Base-by-base conservation (phyloP, 2,329 filamentous ascomycete species). In the Verticillium albo-atrum region DNA sequence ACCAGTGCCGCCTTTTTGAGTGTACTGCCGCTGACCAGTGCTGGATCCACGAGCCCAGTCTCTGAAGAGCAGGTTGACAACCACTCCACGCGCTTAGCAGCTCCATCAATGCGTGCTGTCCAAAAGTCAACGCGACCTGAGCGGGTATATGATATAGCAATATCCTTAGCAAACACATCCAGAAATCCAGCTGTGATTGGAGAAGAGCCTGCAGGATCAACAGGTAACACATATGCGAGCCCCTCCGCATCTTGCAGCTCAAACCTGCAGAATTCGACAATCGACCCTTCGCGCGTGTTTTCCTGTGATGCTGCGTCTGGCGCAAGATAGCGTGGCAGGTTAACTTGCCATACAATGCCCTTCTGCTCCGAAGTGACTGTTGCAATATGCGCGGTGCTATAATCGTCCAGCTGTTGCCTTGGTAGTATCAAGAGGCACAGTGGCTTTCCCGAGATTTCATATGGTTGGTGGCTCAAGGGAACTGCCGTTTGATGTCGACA, bases 1-100 rank as follows among this genome's bases (percentile, higher is more conserved):
- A 96, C 91, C 23, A 97, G 75, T 4, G 92, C 92, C 26, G 91
- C 90, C 72, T 96, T 97, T 63, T 93, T 89, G 68, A 93, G 89
- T 9, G 89, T 93, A 65, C 90, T 96, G 15, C 90, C 92, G 68
- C 91, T 96, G 12, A 90, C 91, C 28, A 97, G 80, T 0, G 90
- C 87, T 26, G 90, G 90, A 28, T 89, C 83, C 0, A 75, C 71
- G 20, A 97, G 81, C 1, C 89, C 87, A 2, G 93, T 97, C 64
- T 96, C 89, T 62, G 95, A 89, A 0, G 84, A 88, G 20, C 89
- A 92, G 0, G 92, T 96, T 9, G 88, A 83, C 2, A 97, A 78
- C 92, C 92, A 97, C 63, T 93, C 89, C 9, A 95, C 82, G 42
- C 79, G 82, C 9, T 77, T 74, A n/a, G 79, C 76, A 27, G 81